Evolutionary conservation across 371 early-diverging fungal genomes (phyloP).

Genomic region (Mortierella sp.): DNA sequence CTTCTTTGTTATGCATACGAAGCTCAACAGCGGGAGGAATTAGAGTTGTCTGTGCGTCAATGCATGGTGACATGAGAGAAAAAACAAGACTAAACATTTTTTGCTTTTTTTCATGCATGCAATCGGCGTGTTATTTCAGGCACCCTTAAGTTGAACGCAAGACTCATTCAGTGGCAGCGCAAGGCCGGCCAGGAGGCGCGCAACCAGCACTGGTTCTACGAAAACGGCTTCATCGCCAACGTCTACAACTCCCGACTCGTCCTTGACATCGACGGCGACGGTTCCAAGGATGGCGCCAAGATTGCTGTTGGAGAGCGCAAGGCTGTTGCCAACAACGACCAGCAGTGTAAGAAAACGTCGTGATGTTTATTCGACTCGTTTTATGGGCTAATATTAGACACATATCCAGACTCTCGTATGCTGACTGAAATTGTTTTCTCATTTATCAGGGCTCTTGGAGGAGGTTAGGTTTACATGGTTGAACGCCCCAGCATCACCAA

Average conservation of each 20-base stretch:
- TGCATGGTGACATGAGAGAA: background rate
- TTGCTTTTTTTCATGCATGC: background rate
- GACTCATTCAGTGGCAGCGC: conserved; percentile 55
- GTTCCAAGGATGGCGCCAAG: conserved; percentile 57
- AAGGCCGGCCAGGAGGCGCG: conserved; percentile 49
- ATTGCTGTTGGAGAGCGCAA: conserved; percentile 55
- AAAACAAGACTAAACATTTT: background rate
- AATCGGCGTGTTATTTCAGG: conserved; percentile 2
- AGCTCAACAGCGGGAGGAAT: too few species aligned
- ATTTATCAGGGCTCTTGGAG: conserved; percentile 44
- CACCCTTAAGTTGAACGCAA: conserved; percentile 43
- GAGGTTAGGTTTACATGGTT: conserved; percentile 43
- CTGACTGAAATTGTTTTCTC: background rate
- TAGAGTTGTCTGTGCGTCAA: conserved; percentile 13
- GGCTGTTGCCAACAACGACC: conserved; percentile 38
- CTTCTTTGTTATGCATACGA: too few species aligned
- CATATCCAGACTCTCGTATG: background rate
- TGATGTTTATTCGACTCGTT: background rate
- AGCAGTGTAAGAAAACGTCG: conserved; percentile 32
- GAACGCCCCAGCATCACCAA: conserved; percentile 16
- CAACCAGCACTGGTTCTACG: conserved; percentile 57
- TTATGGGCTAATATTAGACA: conserved; percentile 22
- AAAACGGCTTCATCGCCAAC: conserved; percentile 54
- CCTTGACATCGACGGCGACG: conserved; percentile 52
- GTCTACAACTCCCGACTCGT: conserved; percentile 56